Base-by-base conservation (phyloP, 192 early-diverging fungal species). In the Geosiphon pyriformis region DNA sequence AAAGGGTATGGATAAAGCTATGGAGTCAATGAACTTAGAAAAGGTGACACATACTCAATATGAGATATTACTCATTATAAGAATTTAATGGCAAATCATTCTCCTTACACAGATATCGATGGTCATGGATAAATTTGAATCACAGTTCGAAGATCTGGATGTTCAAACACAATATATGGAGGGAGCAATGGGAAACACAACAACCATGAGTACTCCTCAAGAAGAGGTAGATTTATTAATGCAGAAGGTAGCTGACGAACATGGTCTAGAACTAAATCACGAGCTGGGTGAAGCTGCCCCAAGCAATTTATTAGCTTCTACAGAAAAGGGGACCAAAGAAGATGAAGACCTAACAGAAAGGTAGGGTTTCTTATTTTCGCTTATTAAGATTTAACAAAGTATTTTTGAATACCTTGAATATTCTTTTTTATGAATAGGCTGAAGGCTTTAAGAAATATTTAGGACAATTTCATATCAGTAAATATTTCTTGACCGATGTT, bases 51-150 rank as follows among this genome's bases (percentile, higher is more conserved):
- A 17, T 33, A 0, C 25, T 35, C 29, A n/a, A 61, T 54, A 42
- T 42, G 15, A 42, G 6, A 42, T 10, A 10, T 42, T 15, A 42
- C 37, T 42, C 37, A 42, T 42, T 10, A 42, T 42, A 6, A 42
- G 15, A 10, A 42, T 10, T 6, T 42, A 26, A 57, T 31, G 6
- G 27, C 22, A 23, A 33, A 61, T 59, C 18, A 29, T 22, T 6
- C 4, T 49, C 8, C 56, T 35, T 30, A 46, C 50, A 23, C 64
- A 94, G 88, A 96, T 99, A 50, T 92, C 94, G 1, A 77, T 88
- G 83, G 88, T 96, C n/a, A 99, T 99, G 95, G 97, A 98, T 78
- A 93, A 90, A 70, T 98, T 99, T 69, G 95, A 99, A 73, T 77
- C 76, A 10, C 95, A 96, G 76, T 95, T 96, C 74, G 97, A 99